Evolutionary conservation across 176 grass and related monocot species (phyloP).

Genomic region (Oryza glumipatula): DNA sequence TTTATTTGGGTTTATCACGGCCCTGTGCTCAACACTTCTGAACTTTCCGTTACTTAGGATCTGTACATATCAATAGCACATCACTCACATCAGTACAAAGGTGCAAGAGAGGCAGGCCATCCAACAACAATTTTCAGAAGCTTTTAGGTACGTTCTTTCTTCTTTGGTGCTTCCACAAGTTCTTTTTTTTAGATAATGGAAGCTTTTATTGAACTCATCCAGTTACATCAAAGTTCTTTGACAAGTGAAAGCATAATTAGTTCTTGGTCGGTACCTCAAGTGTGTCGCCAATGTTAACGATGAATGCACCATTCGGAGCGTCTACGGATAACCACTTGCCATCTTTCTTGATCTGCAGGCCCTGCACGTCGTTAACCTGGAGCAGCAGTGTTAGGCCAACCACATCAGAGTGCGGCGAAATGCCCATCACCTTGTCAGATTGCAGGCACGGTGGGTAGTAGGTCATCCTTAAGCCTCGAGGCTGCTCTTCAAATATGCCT

Average conservation of each 20-base stretch:
- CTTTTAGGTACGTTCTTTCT: too few species aligned
- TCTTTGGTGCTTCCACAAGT: too few species aligned
- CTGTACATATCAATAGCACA: constrained; percentile 10
- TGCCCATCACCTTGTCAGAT: constrained; percentile 63
- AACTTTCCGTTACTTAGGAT: constrained; percentile 48
- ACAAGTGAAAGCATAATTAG: not conserved
- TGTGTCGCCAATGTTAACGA: constrained; percentile 60
- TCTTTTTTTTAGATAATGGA: too few species aligned
- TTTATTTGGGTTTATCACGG: constrained; percentile 40
- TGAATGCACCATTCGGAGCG: constrained; percentile 34
- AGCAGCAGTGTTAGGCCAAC: constrained; percentile 56
- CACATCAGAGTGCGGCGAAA: constrained; percentile 67
- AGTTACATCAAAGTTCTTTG: not conserved
- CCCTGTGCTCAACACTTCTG: constrained; percentile 53
- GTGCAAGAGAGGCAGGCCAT: not conserved
- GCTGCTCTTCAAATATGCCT: constrained; percentile 40
- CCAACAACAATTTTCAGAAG: not conserved
- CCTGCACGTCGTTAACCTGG: constrained; percentile 54
- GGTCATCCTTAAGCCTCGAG: constrained; percentile 59
- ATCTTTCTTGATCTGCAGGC: constrained; percentile 66
- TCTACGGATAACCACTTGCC: constrained; percentile 53
- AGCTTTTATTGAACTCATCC: too few species aligned
- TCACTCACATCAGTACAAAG: not conserved
- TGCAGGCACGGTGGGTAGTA: constrained; percentile 70
- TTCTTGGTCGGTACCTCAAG: constrained; percentile 37